Percentiles rank a stretch among this genome's conserved stretches.
These are phyloP conservation scores for Blastocystis sp. DNA, from an alignment of 352 stramenopile genomes.

Conservation along the genomic window DNA sequence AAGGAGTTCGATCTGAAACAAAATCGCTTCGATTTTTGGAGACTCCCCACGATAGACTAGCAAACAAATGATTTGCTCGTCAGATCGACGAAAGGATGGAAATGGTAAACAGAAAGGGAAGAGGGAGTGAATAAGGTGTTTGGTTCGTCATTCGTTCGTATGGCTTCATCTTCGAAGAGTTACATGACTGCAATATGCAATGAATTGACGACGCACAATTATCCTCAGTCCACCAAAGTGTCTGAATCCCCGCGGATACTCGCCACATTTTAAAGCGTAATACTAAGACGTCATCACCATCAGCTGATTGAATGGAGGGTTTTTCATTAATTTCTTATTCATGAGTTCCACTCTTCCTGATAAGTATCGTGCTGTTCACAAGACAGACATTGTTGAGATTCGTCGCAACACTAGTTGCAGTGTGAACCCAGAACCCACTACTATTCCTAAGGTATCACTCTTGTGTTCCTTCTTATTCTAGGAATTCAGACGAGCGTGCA, in stretches of 20 bases:
- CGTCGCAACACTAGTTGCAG: neutral
- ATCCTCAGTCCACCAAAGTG: too few species aligned
- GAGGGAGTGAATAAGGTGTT: neutral
- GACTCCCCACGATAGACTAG: neutral
- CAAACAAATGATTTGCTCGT: neutral
- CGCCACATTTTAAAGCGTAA: too few species aligned
- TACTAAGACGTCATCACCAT: neutral
- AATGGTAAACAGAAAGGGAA: neutral
- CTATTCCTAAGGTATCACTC: neutral
- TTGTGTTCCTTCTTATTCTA: neutral
- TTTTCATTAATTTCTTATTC: neutral
- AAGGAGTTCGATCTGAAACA: neutral
- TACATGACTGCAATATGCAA: too few species aligned
- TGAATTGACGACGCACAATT: too few species aligned
- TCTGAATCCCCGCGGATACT: too few species aligned
- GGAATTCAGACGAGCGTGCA: constrained; percentile 6
- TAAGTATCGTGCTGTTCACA: constrained; percentile 34
- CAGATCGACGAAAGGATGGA: neutral
- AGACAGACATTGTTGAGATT: constrained; percentile 47
- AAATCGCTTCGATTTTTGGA: constrained; percentile 46
- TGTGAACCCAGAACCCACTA: constrained; percentile 56
- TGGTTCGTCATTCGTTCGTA: too few species aligned
- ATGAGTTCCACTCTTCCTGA: constrained; percentile 36
- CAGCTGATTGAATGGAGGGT: neutral
- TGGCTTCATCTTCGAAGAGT: too few species aligned